A percentile compares a stretch with the other conserved stretches of the same genome.
phyloP scores from a whole-genome alignment of 202 grass and related monocot species.

The Bolboschoenoplectus hybrid region DNA sequence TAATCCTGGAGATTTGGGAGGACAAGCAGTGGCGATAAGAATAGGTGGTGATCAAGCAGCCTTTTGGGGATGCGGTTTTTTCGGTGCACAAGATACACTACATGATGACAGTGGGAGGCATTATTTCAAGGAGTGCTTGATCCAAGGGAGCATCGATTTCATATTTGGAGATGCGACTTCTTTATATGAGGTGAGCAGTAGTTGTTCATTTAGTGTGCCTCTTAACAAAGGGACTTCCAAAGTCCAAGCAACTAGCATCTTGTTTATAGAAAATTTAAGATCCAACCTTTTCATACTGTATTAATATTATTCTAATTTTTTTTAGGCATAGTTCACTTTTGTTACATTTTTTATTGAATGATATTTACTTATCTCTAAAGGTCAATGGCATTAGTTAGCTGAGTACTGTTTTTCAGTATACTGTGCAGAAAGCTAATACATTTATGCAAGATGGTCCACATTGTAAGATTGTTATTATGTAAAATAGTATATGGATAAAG shows the following conservation, averaged over 20 bases:
- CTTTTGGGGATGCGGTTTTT: conserved; percentile 87
- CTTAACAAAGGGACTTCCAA: not conserved
- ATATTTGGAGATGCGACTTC: conserved; percentile 88
- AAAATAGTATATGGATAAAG: not conserved
- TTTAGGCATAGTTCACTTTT: not conserved
- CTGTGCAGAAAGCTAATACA: not conserved
- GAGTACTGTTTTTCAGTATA: not conserved
- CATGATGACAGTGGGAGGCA: conserved; percentile 71
- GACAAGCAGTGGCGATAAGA: conserved; percentile 75
- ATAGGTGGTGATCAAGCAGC: conserved; percentile 63
- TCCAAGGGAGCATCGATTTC: conserved; percentile 85
- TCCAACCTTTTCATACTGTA: not conserved
- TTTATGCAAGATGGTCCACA: not conserved
- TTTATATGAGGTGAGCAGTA: conserved; percentile 64
- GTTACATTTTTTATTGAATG: not conserved
- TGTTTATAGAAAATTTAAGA: no score
- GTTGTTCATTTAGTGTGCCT: not conserved
- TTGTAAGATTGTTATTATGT: not conserved
- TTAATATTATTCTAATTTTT: not conserved
- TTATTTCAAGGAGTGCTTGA: conserved; percentile 86
- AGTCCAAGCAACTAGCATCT: not conserved
- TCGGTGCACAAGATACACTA: conserved; percentile 87
- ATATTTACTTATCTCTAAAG: not conserved
- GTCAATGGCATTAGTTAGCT: not conserved
- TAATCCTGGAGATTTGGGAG: conserved; percentile 63